Conservation (phyloP, 176 grass and related monocot species). For the Guadua angustifolia region DNA sequence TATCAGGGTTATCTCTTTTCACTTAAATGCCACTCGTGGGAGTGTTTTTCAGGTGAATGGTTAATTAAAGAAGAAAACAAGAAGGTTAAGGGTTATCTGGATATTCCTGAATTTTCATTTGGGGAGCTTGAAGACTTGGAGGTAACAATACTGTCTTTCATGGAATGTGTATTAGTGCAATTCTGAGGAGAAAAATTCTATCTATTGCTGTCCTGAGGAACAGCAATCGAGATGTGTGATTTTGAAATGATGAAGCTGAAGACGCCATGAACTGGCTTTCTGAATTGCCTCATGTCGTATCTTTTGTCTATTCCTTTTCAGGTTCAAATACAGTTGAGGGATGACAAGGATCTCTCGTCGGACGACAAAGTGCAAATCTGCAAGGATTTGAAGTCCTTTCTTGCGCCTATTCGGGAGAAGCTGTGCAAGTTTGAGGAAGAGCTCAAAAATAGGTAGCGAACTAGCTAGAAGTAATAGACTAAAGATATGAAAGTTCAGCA, state of each 20-base stretch:
- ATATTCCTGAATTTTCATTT: constrained; percentile 83
- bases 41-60: constrained; percentile 66
- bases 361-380: constrained; percentile 50
- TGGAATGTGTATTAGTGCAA: background rate
- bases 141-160: constrained; percentile 25
- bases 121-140: constrained; percentile 81
- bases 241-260: background rate
- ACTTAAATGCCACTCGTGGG: background rate
- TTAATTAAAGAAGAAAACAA: constrained; percentile 63
- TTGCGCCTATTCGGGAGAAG: constrained; percentile 59
- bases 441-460: constrained; percentile 63
- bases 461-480: background rate
- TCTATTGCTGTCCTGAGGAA: background rate
- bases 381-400: constrained; percentile 66
- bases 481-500: too few relatives aligned
- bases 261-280: background rate
- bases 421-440: constrained; percentile 63
- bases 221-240: background rate
- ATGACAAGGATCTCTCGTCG: constrained; percentile 51
- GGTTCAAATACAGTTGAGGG: constrained; percentile 54
- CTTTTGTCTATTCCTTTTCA: constrained; percentile 37
- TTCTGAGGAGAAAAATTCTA: background rate
- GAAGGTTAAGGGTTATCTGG: constrained; percentile 68
- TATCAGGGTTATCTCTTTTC: background rate
- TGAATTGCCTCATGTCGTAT: background rate